Conservation (phyloP, 768 basidiomycete species). For the Steccherinum ochraceum region DNA sequence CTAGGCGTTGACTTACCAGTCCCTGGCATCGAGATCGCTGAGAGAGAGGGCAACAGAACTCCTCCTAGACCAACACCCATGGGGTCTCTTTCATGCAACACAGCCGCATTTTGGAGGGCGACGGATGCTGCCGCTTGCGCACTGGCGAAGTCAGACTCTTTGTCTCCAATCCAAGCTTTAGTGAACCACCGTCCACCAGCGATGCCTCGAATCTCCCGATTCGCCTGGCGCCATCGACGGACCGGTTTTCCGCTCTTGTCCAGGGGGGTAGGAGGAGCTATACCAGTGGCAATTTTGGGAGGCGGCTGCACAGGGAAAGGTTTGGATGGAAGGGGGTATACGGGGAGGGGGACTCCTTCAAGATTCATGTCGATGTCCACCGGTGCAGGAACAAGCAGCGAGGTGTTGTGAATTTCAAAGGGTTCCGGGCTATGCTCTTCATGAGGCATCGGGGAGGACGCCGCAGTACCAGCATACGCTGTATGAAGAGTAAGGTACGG, state of each 20-base stretch:
- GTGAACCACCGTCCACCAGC: conserved; percentile 81
- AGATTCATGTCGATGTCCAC: conserved; percentile 48
- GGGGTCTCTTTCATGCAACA: neutral
- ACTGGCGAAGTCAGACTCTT: conserved; percentile 59
- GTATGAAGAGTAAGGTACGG: conserved; percentile 7
- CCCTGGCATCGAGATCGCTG: conserved; percentile 7
- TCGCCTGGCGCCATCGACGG: conserved; percentile 68
- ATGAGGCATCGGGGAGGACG: conserved; percentile 61
- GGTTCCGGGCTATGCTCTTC: conserved; percentile 31
- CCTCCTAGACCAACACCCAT: neutral
- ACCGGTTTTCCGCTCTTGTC: conserved; percentile 58
- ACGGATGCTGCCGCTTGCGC: conserved; percentile 12
- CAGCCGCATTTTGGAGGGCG: conserved; percentile 5
- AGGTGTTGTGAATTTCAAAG: conserved; percentile 13
- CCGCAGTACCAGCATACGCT: conserved; percentile 65
- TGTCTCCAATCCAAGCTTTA: conserved; percentile 78
- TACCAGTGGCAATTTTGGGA: conserved; percentile 67
- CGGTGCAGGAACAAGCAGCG: conserved; percentile 8
- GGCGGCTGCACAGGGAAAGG: conserved; percentile 79
- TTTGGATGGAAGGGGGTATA: conserved; percentile 76
- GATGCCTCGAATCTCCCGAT: conserved; percentile 75
- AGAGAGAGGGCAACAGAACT: neutral
- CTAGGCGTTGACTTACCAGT: conserved; percentile 7
- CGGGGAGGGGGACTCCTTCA: conserved; percentile 56
- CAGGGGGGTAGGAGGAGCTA: conserved; percentile 59